Conservation (phyloP, 108 stramenopile species). For the Cyclotella atomus region DNA sequence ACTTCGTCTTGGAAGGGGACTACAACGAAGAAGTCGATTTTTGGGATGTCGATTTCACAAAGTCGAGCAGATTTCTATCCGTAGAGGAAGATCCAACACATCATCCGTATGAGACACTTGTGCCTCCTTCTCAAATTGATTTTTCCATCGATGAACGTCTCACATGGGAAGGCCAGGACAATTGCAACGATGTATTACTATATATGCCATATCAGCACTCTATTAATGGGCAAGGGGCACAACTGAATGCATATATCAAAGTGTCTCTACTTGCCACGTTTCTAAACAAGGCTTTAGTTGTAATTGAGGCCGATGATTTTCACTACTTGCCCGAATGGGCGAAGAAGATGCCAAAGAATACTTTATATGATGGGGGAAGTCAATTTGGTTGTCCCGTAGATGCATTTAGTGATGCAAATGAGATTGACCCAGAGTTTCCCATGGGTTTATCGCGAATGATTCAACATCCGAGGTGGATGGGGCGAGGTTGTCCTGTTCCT, state of each 20-base stretch:
- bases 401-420: slow-evolving; percentile 9
- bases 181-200: slow-evolving; percentile 22
- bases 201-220: slow-evolving; percentile 21
- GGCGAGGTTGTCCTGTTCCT: slow-evolving; percentile 16
- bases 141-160: background rate
- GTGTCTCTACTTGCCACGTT: slow-evolving; percentile 16
- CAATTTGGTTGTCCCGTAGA: slow-evolving; percentile 40
- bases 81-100: background rate
- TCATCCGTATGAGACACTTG: background rate
- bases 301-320: slow-evolving; percentile 4
- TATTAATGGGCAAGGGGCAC: slow-evolving; percentile 12
- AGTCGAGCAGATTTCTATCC: background rate
- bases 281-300: slow-evolving; percentile 15
- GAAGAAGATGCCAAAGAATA: background rate
- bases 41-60: background rate
- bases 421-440: slow-evolving; percentile 8
- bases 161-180: background rate
- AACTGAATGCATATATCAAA: slow-evolving; percentile 20
- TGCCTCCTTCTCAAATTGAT: background rate
- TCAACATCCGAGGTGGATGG: slow-evolving; percentile 24
- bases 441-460: slow-evolving; percentile 15
- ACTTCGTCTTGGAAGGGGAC: background rate
- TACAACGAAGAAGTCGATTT: background rate
- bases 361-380: slow-evolving; percentile 1
- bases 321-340: background rate